A percentile compares a stretch with the other conserved stretches of the same genome.
These are phyloP conservation scores for Cytospora chrysosperma DNA, from an alignment of 2,329 filamentous ascomycete species.

Conservation along the genomic window DNA sequence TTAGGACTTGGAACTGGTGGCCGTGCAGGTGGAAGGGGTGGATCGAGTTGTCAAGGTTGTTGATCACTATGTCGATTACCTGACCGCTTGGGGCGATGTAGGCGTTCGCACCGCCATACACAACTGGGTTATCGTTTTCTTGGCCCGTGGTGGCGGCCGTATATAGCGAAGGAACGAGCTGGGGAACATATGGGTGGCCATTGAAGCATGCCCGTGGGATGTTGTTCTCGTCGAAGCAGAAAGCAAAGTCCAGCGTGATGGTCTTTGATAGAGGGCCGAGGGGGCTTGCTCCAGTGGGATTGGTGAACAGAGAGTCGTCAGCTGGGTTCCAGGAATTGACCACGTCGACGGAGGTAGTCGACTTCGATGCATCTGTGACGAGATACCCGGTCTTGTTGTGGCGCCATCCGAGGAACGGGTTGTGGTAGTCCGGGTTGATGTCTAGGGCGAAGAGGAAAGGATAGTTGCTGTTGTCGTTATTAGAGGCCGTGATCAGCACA, in stretches of 20 bases:
- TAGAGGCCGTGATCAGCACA: conserved; percentile 37
- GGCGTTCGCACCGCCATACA: conserved; percentile 46
- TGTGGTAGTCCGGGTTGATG: conserved; percentile 42
- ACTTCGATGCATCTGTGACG: conserved; percentile 36
- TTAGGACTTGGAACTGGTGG: conserved; percentile 55
- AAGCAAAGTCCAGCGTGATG: conserved; percentile 55
- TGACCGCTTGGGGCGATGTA: conserved; percentile 40
- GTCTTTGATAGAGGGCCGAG: conserved; percentile 54
- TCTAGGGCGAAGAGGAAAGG: conserved; percentile 46
- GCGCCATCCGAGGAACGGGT: conserved; percentile 33
- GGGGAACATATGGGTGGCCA: conserved; percentile 63
- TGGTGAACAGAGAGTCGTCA: conserved; percentile 61
- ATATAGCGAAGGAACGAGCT: conserved; percentile 70
- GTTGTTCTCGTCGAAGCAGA: conserved; percentile 61
- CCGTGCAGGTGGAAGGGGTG: conserved; percentile 57
- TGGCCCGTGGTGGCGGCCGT: conserved; percentile 60
- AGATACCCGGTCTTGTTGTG: conserved; percentile 46
- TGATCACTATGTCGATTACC: conserved; percentile 48
- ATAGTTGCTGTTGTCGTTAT: conserved; percentile 40
- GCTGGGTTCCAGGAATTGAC: conserved; percentile 48
- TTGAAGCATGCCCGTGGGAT: conserved; percentile 64
- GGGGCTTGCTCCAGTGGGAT: conserved; percentile 51
- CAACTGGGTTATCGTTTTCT: conserved; percentile 40
- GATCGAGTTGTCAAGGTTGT: conserved; percentile 46
- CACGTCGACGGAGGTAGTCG: conserved; percentile 31